Evolutionary conservation across 208 protist species (phyloP).

Genomic region (Trypanosoma brucei): DNA sequence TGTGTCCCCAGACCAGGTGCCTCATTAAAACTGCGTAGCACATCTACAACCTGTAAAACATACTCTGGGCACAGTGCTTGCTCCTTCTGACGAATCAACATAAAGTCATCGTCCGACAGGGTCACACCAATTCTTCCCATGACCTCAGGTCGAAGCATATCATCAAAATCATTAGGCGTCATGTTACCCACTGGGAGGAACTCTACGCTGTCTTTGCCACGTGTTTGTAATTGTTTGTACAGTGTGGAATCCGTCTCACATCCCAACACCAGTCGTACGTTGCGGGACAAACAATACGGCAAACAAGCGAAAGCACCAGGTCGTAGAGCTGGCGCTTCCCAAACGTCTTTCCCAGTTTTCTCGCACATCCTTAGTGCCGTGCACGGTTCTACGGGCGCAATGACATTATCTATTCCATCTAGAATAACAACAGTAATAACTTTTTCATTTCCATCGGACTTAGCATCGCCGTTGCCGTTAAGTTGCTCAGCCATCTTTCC

Average conservation of each 20-base stretch:
- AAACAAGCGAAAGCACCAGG: slow-evolving; percentile 26
- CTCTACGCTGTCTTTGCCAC: slow-evolving; percentile 64
- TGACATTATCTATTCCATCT: slow-evolving; percentile 58
- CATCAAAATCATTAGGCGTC: slow-evolving; percentile 68
- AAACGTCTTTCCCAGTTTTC: slow-evolving; percentile 29
- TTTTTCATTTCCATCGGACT: background rate
- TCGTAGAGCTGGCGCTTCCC: slow-evolving; percentile 13
- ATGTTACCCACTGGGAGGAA: slow-evolving; percentile 37
- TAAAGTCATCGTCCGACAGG: slow-evolving; percentile 68
- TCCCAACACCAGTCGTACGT: slow-evolving; percentile 64
- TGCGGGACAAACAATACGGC: slow-evolving; percentile 54
- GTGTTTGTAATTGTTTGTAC: slow-evolving; percentile 17
- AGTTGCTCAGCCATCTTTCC: slow-evolving; percentile 3
- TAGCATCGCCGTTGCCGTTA: background rate
- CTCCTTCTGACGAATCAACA: slow-evolving; percentile 44
- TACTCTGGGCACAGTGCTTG: slow-evolving; percentile 56
- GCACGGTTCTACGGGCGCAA: slow-evolving; percentile 41
- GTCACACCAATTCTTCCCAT: slow-evolving; percentile 39
- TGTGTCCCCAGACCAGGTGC: slow-evolving; percentile 43
- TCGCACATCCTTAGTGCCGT: slow-evolving; percentile 31
- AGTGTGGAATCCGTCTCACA: slow-evolving; percentile 25
- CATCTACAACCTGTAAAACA: slow-evolving; percentile 57
- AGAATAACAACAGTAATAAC: slow-evolving; percentile 40
- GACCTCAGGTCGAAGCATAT: slow-evolving; percentile 40
- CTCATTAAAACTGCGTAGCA: slow-evolving; percentile 45